Conservation (phyloP, 2,329 filamentous ascomycete species). For the Colletotrichum musae region DNA sequence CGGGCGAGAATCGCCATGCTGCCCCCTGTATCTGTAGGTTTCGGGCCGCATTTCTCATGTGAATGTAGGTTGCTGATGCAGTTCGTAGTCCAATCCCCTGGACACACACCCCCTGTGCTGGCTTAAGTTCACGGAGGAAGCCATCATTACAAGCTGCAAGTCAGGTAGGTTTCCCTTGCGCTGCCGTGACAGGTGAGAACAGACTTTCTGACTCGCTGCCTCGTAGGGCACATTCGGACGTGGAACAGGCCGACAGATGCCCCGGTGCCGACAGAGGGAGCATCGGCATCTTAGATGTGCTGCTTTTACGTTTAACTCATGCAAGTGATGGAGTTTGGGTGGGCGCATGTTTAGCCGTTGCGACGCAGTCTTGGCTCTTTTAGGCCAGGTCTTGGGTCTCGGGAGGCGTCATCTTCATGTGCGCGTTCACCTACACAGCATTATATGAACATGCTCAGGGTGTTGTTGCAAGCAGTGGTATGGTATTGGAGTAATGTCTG, state of each 20-base stretch:
- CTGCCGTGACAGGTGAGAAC: conserved; percentile 24
- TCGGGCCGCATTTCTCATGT: neutral
- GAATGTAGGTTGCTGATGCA: conserved; percentile 32
- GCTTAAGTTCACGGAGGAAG: conserved; percentile 93
- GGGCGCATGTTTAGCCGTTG: conserved; percentile 17
- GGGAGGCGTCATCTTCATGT: no score
- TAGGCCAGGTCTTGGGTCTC: no score
- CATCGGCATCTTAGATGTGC: conserved; percentile 23
- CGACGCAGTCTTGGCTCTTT: neutral
- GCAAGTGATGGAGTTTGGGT: conserved; percentile 12
- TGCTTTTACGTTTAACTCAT: conserved; percentile 18
- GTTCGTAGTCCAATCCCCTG: conserved; percentile 79
- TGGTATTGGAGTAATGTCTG: no score
- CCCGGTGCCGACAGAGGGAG: conserved; percentile 38
- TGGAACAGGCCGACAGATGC: conserved; percentile 74
- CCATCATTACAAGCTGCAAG: conserved; percentile 92
- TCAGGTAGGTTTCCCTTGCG: conserved; percentile 75
- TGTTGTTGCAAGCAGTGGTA: no score
- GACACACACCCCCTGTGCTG: conserved; percentile 91
- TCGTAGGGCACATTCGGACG: conserved; percentile 79
- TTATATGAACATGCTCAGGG: no score
- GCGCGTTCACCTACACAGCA: no score
- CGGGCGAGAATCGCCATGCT: conserved; percentile 86
- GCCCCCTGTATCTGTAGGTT: conserved; percentile 87
- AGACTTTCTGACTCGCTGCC: neutral